Evolutionary conservation across 352 stramenopile genomes (phyloP), one percentile per base, ranked within the genome.

Genomic region (Pythium insidiosum): DNA sequence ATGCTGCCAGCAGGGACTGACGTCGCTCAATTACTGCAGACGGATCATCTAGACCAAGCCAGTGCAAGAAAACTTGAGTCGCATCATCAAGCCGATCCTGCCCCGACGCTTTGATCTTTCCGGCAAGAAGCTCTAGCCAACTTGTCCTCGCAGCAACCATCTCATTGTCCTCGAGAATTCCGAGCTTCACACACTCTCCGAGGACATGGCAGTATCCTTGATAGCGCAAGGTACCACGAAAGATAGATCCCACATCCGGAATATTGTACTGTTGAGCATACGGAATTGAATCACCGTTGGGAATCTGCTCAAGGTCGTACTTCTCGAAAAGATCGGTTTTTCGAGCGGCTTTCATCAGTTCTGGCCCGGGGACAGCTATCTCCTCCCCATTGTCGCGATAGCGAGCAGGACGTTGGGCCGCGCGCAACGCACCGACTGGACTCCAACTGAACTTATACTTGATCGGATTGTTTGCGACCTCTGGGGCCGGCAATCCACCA

Each of bases 381-480:
- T 74, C 33, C 18, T 63, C 23, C 19, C 67, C 68, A 29, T 88
- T 51, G 38, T 56, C 53, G 21, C 78, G 49, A 55, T 73, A 96
- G 43, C 66, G 60, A 6, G 87, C 84, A 24, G 70, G 57, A 12
- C 64, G 60, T 40, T 74, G 64, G 0, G 62, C 53, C 1, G 60
- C 64, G 10, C 60, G 60, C 16, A 74, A 28, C 21, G 64, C 61
- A 29, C 84, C 87, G 7, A 73, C 61, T n/a, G 88, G 88, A 46
- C 69, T 88, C 88, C 88, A 97, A 35, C 77, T 94, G 50, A 96
- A 96, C 57, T 96, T 96, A 57, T 97, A 97, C 47, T 80, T 73
- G 40, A 96, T 68, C n/a, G 82, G 82, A 48, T 96, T 97, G 52
- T 95, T 77, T 16, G 81, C 81, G 3, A 78, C 81, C 47, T 93